Evolutionary conservation across 179 eudicot species (phyloP).

Genomic region (Drosera spatulata): DNA sequence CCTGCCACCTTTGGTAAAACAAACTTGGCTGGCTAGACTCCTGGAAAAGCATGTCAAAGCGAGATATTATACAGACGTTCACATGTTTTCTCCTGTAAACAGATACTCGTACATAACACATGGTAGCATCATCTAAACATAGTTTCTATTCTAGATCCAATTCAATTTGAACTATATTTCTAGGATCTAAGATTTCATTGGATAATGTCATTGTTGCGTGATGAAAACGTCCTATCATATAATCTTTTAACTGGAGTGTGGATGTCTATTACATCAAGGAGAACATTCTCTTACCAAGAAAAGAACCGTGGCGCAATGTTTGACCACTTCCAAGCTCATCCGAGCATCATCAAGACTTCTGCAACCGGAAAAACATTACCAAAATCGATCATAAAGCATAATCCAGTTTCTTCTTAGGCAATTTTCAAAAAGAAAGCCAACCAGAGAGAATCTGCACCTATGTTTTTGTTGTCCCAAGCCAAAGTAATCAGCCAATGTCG

Average conservation of each 20-base stretch:
- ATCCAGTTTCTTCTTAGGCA: neutral
- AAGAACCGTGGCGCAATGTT: slow-evolving; percentile 82
- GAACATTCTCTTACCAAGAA: slow-evolving; percentile 43
- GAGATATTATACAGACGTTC: neutral
- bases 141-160: no score
- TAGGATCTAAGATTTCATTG: neutral
- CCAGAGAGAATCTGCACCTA: slow-evolving; percentile 26
- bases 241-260: neutral
- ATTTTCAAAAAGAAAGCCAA: neutral
- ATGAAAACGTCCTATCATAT: neutral
- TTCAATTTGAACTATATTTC: no score
- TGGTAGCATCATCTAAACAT: no score
- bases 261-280: neutral
- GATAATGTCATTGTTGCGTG: neutral
- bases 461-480: slow-evolving; percentile 92
- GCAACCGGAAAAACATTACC: neutral
- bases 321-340: slow-evolving; percentile 83
- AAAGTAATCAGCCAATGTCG: slow-evolving; percentile 77
- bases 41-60: slow-evolving; percentile 15
- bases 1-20: slow-evolving; percentile 30
- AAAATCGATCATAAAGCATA: neutral
- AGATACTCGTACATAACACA: no score
- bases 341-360: slow-evolving; percentile 93
- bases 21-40: slow-evolving; percentile 70
- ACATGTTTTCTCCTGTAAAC: no score